Base-by-base conservation (phyloP, 306 rosid species). In the Quercus wislizeni region DNA sequence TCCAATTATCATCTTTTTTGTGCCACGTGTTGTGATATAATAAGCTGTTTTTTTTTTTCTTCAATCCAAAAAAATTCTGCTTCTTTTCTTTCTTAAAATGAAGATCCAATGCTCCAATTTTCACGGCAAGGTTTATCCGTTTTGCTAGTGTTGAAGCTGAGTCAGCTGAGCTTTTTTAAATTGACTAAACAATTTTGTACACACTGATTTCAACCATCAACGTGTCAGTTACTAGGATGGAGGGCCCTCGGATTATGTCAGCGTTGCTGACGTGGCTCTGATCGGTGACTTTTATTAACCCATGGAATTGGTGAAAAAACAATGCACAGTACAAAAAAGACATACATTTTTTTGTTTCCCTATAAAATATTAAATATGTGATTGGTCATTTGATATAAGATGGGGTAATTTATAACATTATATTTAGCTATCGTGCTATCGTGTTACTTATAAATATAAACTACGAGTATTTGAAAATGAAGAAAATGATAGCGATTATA, bases 21-120 rank as follows among this genome's bases (percentile, higher is more conserved):
- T 8, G 72, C 79, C 93, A 88, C 90, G 91, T 87, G 92, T 8
- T 33, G 4, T 14, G 56, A 54, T 57, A 33, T 78, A 75, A 80
- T 85, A 80, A 73, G 88, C 63, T 73, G 17, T 23, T 10, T 11
- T 15, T 35, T 15, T 35, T 23, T 5, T 31, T 17, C 35, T 35
- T 1, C 17, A 0, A 0, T 13, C 43, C 46, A 7, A 41, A 41
- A 41, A 38, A 38, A 38, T 0, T 6, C 41, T 35, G 41, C 41
- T 35, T 35, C 41, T 59, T 28, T 63, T 80, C 33, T 27, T 9
- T 38, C 41, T 41, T 11, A 23, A 33, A 59, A 18, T 21, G 46
- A 41, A 41, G 46, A 41, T 20, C 28, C 6, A 35, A 8, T 46
- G 63, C 65, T 65, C 69, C 79, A 5, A 58, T 9, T 70, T 30